phyloP scores from a whole-genome alignment of 140 eudicot genomes.

The Stevia rebaudiana region DNA sequence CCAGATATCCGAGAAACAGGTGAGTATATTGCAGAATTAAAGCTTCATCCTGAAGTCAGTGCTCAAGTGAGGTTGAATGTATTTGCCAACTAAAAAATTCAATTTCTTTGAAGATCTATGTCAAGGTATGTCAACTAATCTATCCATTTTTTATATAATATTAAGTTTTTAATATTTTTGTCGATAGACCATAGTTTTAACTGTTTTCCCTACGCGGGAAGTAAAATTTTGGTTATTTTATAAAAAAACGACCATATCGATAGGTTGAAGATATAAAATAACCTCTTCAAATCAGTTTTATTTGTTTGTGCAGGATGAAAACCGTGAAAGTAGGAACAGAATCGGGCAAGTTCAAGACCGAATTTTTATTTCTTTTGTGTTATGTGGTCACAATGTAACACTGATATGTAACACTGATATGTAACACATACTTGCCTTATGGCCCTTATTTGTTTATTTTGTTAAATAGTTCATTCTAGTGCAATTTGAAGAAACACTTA shows the following conservation, averaged over 20 bases:
- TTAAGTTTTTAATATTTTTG: not conserved
- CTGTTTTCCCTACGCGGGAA: not conserved
- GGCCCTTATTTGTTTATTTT: constrained; percentile 11
- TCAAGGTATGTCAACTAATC: constrained; percentile 25
- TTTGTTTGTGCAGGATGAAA: constrained; percentile 26
- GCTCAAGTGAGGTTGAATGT: constrained; percentile 81
- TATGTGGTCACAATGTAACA: constrained; percentile 24
- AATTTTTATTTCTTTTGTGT: constrained; percentile 8
- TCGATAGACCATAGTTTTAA: not conserved
- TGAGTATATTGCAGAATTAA: constrained; percentile 72
- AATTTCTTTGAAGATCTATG: constrained; percentile 19
- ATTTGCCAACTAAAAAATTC: constrained; percentile 54
- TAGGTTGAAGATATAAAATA: not conserved
- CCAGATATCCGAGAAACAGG: constrained; percentile 95
- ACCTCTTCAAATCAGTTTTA: not conserved
- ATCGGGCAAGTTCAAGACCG: constrained; percentile 11
- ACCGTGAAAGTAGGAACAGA: constrained; percentile 14
- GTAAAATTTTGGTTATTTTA: not conserved
- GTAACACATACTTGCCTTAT: too few relatives aligned
- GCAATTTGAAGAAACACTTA: constrained; percentile 23
- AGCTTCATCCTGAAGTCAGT: constrained; percentile 82
- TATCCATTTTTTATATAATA: not conserved
- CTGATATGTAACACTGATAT: constrained; percentile 23
- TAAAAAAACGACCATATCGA: not conserved
- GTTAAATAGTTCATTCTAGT: constrained; percentile 22